A percentile compares a stretch with the other conserved stretches of the same genome.
Evolutionary conservation across 306 rosid genomes (phyloP).

Genomic region (Inga oerstediana): DNA sequence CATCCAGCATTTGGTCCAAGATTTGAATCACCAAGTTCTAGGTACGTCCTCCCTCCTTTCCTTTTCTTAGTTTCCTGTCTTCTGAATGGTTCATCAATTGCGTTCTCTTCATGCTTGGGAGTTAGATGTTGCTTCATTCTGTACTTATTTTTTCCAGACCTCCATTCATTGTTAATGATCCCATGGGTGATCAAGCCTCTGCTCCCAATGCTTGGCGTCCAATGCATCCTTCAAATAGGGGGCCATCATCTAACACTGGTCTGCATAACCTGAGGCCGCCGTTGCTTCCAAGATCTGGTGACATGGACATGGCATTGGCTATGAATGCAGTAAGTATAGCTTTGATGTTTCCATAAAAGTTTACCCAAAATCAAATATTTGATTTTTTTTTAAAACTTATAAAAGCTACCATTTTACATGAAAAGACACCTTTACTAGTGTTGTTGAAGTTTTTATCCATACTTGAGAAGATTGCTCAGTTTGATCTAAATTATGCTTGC

Average conservation of each 20-base stretch:
- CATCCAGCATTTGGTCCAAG: background rate
- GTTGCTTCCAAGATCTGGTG: conserved; percentile 70
- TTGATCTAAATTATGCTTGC: background rate
- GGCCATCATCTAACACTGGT: conserved; percentile 57
- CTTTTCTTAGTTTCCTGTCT: background rate
- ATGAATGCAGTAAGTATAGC: conserved; percentile 56
- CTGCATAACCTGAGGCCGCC: conserved; percentile 63
- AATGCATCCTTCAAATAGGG: conserved; percentile 68
- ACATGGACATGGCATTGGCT: conserved; percentile 56
- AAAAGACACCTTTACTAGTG: background rate
- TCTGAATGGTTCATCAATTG: conserved; percentile 20
- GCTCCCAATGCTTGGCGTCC: conserved; percentile 74
- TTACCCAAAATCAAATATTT: conserved; percentile 1
- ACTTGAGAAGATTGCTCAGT: conserved; percentile 6
- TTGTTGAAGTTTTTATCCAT: background rate
- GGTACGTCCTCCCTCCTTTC: conserved; percentile 47
- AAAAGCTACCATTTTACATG: conserved; percentile 5
- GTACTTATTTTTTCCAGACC: conserved; percentile 51
- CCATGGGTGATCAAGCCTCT: conserved; percentile 60
- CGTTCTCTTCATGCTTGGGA: conserved; percentile 19
- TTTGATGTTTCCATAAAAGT: conserved; percentile 21
- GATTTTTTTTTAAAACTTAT: conserved; percentile 2
- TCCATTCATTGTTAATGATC: conserved; percentile 55
- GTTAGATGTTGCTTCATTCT: conserved; percentile 23
- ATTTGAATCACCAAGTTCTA: conserved; percentile 18